phyloP scores from a whole-genome alignment of 805 yeast genomes.

The Dipodascus albidus region DNA sequence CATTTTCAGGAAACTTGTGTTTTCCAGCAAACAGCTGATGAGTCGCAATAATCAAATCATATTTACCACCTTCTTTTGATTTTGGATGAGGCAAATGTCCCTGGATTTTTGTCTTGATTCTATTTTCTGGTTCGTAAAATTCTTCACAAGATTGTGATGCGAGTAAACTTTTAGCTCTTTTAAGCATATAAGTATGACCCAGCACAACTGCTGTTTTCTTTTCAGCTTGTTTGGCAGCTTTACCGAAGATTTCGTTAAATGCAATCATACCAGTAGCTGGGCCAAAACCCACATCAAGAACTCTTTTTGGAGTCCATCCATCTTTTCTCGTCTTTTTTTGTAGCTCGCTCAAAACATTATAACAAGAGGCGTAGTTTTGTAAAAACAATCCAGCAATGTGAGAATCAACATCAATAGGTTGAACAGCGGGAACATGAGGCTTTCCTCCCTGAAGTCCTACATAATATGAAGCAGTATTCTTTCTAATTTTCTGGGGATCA shows the following conservation, averaged over 20 bases:
- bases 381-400: constrained; percentile 70
- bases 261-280: constrained; percentile 91
- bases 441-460: constrained; percentile 39
- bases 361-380: constrained; percentile 65
- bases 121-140: not conserved
- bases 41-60: constrained; percentile 74
- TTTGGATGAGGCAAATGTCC: constrained; percentile 36
- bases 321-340: constrained; percentile 40
- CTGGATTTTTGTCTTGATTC: constrained; percentile 43
- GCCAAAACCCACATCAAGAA: constrained; percentile 78
- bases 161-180: constrained; percentile 65
- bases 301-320: constrained; percentile 47
- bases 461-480: constrained; percentile 47
- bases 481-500: constrained; percentile 52
- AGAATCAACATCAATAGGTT: constrained; percentile 44
- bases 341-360: constrained; percentile 57
- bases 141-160: constrained; percentile 41
- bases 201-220: constrained; percentile 61
- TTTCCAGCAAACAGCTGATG: constrained; percentile 60
- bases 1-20: constrained; percentile 55
- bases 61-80: constrained; percentile 32
- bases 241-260: constrained; percentile 69
- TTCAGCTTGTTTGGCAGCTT: constrained; percentile 35
- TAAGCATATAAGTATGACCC: constrained; percentile 64
- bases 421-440: constrained; percentile 37